A percentile compares a stretch with the other conserved stretches of the same genome.
These are phyloP conservation scores for Colletotrichum destructivum DNA, from an alignment of 2,329 filamentous ascomycete species.

Conservation along the genomic window DNA sequence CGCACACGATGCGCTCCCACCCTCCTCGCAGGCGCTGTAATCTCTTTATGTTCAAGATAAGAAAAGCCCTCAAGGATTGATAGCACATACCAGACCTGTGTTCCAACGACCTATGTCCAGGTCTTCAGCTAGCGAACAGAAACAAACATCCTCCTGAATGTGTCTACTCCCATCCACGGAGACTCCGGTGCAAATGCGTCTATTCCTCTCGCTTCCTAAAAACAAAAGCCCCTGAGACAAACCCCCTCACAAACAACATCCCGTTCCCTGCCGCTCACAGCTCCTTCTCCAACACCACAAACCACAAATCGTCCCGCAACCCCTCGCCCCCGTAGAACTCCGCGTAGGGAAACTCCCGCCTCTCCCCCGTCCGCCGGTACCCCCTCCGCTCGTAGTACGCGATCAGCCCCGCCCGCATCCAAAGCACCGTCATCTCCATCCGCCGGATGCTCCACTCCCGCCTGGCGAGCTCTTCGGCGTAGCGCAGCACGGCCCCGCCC, in stretches of 20 bases:
- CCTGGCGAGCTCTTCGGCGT: conserved; percentile 57
- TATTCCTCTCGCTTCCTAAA: not conserved
- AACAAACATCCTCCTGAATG: too few relatives aligned
- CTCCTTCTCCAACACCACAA: conserved; percentile 59
- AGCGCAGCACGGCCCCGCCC: conserved; percentile 57
- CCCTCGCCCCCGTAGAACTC: conserved; percentile 54
- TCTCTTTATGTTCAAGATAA: too few relatives aligned
- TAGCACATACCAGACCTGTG: too few relatives aligned
- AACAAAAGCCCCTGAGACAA: too few relatives aligned
- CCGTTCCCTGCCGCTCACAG: conserved; percentile 40
- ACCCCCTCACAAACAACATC: not conserved
- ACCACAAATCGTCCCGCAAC: conserved; percentile 61
- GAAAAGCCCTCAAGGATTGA: too few relatives aligned
- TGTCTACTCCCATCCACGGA: too few relatives aligned
- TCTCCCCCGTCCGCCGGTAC: conserved; percentile 57
- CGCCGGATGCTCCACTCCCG: conserved; percentile 50
- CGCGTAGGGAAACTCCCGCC: conserved; percentile 59
- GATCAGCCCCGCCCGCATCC: conserved; percentile 60
- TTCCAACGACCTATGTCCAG: too few relatives aligned
- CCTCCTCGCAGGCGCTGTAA: too few relatives aligned
- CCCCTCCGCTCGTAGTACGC: conserved; percentile 62
- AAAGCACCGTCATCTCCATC: conserved; percentile 63
- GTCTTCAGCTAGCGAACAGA: too few relatives aligned
- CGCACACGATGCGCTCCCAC: too few relatives aligned
- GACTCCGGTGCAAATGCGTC: too few relatives aligned